Percentiles rank a stretch among this genome's conserved stretches.
Conservation (phyloP, 805 yeast species). For the Metschnikowia drakensbergensis region DNA sequence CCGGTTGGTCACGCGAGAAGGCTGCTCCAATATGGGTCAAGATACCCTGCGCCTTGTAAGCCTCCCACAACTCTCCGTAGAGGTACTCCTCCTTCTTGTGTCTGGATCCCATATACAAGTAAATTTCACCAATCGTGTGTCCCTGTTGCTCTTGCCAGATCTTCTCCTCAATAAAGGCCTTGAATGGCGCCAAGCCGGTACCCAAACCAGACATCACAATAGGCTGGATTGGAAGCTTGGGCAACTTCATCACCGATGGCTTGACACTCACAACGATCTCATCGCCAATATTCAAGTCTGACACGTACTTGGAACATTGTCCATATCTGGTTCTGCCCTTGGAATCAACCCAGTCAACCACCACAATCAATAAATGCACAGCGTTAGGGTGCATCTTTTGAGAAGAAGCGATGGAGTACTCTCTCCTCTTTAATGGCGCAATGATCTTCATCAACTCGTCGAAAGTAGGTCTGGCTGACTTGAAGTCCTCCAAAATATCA, state of each 20-base stretch:
- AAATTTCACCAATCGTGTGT: conserved; percentile 80
- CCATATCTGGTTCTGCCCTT: conserved; percentile 85
- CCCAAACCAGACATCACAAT: conserved; percentile 96
- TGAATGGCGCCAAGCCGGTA: conserved; percentile 97
- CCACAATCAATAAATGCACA: conserved; percentile 87
- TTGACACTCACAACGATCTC: conserved; percentile 92
- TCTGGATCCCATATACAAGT: conserved; percentile 87
- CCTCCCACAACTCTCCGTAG: conserved; percentile 97
- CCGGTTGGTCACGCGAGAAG: conserved; percentile 93
- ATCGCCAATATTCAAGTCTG: conserved; percentile 73
- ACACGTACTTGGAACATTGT: conserved; percentile 87
- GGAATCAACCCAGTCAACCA: conserved; percentile 91
- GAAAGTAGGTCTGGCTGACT: conserved; percentile 74
- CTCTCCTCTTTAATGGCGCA: conserved; percentile 92
- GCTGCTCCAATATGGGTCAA: conserved; percentile 97
- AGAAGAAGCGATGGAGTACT: conserved; percentile 95
- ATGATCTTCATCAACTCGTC: conserved; percentile 67
- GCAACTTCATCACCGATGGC: conserved; percentile 96
- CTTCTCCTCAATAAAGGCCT: conserved; percentile 94
- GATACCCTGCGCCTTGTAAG: conserved; percentile 86
- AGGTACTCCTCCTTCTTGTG: conserved; percentile 93
- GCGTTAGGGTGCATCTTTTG: conserved; percentile 89
- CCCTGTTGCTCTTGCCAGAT: conserved; percentile 91
- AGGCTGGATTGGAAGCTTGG: conserved; percentile 82
- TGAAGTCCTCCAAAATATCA: conserved; percentile 75